These are phyloP conservation scores for Blastocystis sp. DNA, from an alignment of 352 stramenopile species.

Conservation along the genomic window DNA sequence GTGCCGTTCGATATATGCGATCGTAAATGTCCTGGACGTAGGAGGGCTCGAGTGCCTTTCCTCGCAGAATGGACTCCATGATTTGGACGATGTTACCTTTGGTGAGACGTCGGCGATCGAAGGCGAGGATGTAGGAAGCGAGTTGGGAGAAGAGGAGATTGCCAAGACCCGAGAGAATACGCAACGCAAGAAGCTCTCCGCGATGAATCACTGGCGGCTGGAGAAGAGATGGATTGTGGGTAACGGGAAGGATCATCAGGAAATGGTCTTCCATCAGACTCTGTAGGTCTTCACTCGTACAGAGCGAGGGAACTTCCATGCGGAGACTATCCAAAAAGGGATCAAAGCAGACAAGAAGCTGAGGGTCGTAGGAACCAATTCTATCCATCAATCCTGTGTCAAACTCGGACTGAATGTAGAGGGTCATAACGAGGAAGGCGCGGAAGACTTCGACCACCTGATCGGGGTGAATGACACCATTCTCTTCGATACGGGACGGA, in stretches of 20 bases:
- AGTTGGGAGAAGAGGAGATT: constrained; percentile 2
- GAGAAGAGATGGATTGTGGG: neutral
- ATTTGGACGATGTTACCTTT: neutral
- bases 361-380: neutral
- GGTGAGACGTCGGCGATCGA: neutral
- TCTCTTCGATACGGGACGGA: neutral
- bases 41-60: neutral
- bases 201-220: neutral
- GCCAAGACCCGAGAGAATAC: neutral
- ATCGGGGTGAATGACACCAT: neutral
- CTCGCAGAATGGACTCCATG: neutral
- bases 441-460: neutral
- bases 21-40: neutral
- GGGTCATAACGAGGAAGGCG: constrained; percentile 13
- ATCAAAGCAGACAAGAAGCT: neutral
- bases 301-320: neutral
- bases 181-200: neutral
- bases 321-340: neutral
- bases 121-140: neutral
- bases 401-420: neutral
- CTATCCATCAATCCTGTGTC: neutral
- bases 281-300: neutral
- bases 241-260: neutral
- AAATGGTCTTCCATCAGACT: neutral
- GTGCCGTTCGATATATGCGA: neutral